Evolutionary conservation across 2,329 filamentous ascomycete species (phyloP).

Genomic region (Trichoderma pleuroti): DNA sequence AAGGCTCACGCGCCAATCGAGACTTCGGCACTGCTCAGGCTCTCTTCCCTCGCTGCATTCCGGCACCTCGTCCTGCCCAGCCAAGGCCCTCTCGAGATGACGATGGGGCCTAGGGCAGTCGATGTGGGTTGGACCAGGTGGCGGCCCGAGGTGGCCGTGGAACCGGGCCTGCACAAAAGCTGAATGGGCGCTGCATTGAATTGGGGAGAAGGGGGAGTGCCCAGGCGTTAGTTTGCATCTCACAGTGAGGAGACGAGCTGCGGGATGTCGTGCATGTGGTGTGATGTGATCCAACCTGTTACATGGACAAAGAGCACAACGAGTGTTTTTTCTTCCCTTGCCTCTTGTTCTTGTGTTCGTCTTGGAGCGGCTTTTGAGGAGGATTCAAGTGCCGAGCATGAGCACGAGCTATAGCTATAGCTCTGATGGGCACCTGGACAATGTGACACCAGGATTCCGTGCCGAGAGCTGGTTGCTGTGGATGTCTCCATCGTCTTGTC

Average conservation of each 20-base stretch:
- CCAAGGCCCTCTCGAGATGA: conserved; percentile 3
- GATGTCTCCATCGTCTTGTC: background rate
- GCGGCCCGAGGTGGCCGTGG: conserved; percentile 17
- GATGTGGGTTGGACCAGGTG: conserved; percentile 15
- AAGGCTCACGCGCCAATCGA: background rate
- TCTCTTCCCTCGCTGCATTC: background rate
- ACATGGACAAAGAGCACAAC: background rate
- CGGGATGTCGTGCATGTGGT: conserved; percentile 18
- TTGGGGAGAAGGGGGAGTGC: background rate
- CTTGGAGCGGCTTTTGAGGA: background rate
- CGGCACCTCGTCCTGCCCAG: background rate
- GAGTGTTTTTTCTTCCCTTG: background rate
- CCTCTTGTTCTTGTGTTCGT: background rate
- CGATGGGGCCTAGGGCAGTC: conserved; percentile 6
- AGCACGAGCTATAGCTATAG: background rate
- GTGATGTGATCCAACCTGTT: background rate
- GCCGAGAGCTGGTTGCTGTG: background rate
- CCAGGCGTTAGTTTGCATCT: conserved; percentile 11
- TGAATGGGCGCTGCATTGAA: conserved; percentile 2
- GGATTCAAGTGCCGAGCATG: background rate
- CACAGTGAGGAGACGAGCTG: conserved; percentile 6
- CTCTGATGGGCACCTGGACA: background rate
- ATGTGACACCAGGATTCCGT: background rate
- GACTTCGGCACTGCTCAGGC: background rate
- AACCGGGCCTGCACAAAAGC: conserved; percentile 13